phyloP scores from a whole-genome alignment of 805 yeast genomes.

The Saccharomycopsis sp. region DNA sequence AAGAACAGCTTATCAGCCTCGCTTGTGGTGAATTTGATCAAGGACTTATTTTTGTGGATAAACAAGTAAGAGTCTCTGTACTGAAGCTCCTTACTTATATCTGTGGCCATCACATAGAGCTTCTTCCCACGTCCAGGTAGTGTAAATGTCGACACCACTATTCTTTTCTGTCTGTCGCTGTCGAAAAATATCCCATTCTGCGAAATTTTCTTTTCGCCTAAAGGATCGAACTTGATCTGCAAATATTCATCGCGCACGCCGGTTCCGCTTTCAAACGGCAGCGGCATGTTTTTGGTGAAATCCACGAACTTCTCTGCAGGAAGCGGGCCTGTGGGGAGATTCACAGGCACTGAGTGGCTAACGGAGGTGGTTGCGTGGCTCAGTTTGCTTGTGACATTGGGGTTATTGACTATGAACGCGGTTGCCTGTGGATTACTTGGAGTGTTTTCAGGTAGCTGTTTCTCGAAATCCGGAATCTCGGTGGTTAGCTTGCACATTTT shows the following conservation, averaged over 20 bases:
- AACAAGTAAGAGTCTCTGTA: conserved; percentile 20
- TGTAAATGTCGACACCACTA: conserved; percentile 19
- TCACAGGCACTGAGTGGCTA: conserved; percentile 17
- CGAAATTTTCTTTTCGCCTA: conserved; percentile 21
- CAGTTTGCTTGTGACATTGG: conserved; percentile 8
- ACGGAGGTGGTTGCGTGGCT: conserved; percentile 2
- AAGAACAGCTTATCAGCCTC: conserved; percentile 20
- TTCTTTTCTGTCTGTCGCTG: conserved; percentile 4
- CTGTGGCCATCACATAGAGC: conserved; percentile 19
- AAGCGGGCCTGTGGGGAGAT: conserved; percentile 15
- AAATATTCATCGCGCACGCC: conserved; percentile 15
- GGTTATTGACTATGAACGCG: conserved; percentile 17
- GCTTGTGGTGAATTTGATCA: conserved; percentile 16
- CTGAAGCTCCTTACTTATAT: conserved; percentile 20
- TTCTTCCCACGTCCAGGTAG: conserved; percentile 21
- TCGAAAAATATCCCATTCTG: conserved; percentile 19
- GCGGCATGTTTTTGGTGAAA: conserved; percentile 8
- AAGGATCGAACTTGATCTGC: conserved; percentile 13
- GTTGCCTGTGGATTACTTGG: conserved; percentile 13
- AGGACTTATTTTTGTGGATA: conserved; percentile 17
- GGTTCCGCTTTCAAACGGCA: conserved; percentile 7
- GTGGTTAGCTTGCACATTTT: not conserved
- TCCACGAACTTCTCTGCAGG: conserved; percentile 18
- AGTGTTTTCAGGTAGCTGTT: conserved; percentile 16
- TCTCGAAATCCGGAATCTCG: conserved; percentile 14